Conservation (phyloP, 2,329 filamentous ascomycete genomes). For the Diaporthe vaccinii region DNA sequence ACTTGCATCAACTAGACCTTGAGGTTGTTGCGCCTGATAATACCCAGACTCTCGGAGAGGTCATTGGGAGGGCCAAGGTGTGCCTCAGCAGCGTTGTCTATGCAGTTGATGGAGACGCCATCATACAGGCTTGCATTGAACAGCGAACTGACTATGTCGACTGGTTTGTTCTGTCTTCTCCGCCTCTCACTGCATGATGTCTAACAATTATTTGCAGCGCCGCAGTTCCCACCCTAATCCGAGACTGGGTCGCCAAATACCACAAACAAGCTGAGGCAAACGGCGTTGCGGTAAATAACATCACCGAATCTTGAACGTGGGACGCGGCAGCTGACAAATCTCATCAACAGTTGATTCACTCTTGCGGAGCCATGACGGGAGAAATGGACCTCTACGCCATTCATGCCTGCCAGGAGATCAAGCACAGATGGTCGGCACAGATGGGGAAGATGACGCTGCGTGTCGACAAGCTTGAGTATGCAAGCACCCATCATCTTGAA, state of each 20-base stretch:
- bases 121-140: conserved; percentile 12
- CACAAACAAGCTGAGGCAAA: conserved; percentile 21
- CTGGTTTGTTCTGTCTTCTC: conserved; percentile 5
- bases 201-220: conserved; percentile 1
- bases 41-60: conserved; percentile 1
- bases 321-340: background rate
- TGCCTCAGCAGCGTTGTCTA: conserved; percentile 31
- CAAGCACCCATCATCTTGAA: background rate
- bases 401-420: background rate
- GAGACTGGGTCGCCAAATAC: conserved; percentile 26
- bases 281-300: conserved; percentile 13
- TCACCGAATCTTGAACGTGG: background rate
- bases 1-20: background rate
- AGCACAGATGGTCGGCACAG: conserved; percentile 6
- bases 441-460: conserved; percentile 4
- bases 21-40: conserved; percentile 25
- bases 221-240: conserved; percentile 14
- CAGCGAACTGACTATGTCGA: conserved; percentile 32
- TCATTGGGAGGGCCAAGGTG: conserved; percentile 23
- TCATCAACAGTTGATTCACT: conserved; percentile 1
- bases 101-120: conserved; percentile 27
- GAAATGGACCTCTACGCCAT: conserved; percentile 21
- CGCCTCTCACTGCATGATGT: background rate
- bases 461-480: background rate
- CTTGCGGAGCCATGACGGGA: conserved; percentile 20